phyloP scores from a whole-genome alignment of 2,329 filamentous ascomycete genomes.

The Arachnopeziza araneosa region DNA sequence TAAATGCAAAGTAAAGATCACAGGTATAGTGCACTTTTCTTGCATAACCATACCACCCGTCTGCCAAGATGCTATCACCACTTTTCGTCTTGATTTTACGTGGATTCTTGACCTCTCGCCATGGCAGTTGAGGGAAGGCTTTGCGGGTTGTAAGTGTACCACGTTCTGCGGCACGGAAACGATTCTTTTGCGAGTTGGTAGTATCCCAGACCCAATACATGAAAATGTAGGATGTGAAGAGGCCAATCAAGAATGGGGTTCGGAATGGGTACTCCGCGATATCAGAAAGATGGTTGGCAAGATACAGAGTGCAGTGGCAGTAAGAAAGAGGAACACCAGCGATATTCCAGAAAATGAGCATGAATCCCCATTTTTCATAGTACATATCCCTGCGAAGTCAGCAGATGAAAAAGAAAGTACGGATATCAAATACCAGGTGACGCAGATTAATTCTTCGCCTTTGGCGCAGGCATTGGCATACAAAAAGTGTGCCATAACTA shows the following conservation, averaged over 20 bases:
- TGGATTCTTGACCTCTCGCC: slow-evolving; percentile 77
- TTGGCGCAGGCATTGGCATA: slow-evolving; percentile 92
- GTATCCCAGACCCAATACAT: slow-evolving; percentile 93
- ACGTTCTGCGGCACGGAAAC: slow-evolving; percentile 75
- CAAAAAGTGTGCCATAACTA: slow-evolving; percentile 84
- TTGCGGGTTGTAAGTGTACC: slow-evolving; percentile 65
- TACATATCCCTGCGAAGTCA: slow-evolving; percentile 71
- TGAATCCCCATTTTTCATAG: slow-evolving; percentile 95
- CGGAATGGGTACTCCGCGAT: slow-evolving; percentile 72
- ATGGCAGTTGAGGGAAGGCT: slow-evolving; percentile 86
- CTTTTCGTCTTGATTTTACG: slow-evolving; percentile 67
- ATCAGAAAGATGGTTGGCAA: slow-evolving; percentile 68
- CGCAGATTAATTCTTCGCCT: slow-evolving; percentile 84
- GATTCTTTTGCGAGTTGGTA: slow-evolving; percentile 89
- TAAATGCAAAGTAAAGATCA: slow-evolving; percentile 70
- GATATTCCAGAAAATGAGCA: slow-evolving; percentile 97
- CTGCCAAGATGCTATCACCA: slow-evolving; percentile 71
- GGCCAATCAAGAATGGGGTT: slow-evolving; percentile 54
- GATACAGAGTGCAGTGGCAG: slow-evolving; percentile 88
- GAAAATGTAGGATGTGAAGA: slow-evolving; percentile 70
- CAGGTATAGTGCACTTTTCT: slow-evolving; percentile 79
- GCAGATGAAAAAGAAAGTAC: not conserved
- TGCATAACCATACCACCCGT: slow-evolving; percentile 80
- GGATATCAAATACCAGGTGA: slow-evolving; percentile 52
- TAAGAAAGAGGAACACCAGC: slow-evolving; percentile 87